These are phyloP conservation scores for Coccomyxa sp. DNA, from an alignment of 139 green algal species.

Conservation along the genomic window DNA sequence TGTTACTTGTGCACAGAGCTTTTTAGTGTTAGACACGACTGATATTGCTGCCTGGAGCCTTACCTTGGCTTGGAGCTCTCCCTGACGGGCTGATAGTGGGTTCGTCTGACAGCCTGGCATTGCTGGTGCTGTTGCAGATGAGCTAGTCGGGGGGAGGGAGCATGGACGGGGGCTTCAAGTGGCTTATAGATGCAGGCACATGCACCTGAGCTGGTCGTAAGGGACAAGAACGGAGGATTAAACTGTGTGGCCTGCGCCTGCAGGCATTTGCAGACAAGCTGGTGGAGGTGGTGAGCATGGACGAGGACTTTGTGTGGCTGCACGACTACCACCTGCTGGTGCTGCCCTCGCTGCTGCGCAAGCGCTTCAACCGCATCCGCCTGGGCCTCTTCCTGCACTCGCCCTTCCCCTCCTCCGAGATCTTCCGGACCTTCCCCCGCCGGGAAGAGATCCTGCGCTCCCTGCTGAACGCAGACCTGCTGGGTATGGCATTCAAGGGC, in stretches of 20 bases:
- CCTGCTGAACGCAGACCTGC: constrained; percentile 92
- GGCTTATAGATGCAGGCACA: constrained; percentile 28
- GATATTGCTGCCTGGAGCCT: too few relatives aligned
- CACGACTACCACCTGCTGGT: constrained; percentile 99
- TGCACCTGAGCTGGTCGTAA: constrained; percentile 29
- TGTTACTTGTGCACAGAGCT: not conserved
- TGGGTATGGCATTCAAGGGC: constrained; percentile 50
- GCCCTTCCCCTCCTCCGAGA: constrained; percentile 95
- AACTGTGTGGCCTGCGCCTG: not conserved
- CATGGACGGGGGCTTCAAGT: too few relatives aligned
- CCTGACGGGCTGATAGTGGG: too few relatives aligned
- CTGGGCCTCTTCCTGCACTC: constrained; percentile 96
- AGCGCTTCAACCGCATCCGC: constrained; percentile 67
- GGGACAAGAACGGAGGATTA: not conserved
- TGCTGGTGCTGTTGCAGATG: too few relatives aligned
- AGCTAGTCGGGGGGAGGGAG: too few relatives aligned
- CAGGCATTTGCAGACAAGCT: constrained; percentile 74
- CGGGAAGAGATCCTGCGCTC: constrained; percentile 89
- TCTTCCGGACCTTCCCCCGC: constrained; percentile 95
- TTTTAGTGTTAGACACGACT: too few relatives aligned
- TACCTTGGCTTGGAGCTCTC: too few relatives aligned
- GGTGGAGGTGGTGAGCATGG: constrained; percentile 69
- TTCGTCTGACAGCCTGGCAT: too few relatives aligned
- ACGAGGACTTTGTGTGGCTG: constrained; percentile 96
- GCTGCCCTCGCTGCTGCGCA: constrained; percentile 89